Base-by-base conservation (phyloP, 2,329 filamentous ascomycete genomes). In the Aspergillus jensenii region DNA sequence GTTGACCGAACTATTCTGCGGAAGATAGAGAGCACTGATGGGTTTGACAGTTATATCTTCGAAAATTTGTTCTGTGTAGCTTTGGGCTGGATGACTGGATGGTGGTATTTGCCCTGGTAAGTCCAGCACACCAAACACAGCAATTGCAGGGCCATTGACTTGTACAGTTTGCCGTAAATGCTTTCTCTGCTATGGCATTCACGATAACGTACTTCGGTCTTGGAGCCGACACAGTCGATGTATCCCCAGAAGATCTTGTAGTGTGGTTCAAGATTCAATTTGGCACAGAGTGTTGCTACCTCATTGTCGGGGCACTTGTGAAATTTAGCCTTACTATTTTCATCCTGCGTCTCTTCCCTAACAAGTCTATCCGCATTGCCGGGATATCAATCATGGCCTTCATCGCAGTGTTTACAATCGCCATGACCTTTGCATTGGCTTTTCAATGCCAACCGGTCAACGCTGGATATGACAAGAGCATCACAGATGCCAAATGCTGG, bases 261-360 rank as follows among this genome's bases (percentile, higher is more conserved):
- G 37, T 35, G 6, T 49, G 31, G 17, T 49, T 12, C 15, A 61
- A 37, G 15, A 37, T 37, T 2, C 15, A 37, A 14, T 37, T 37
- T n/a, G 35, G 35, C 35, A n/a, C 35, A 2, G 35, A 37, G 4
- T 37, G 35, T n/a, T 14, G 12, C 35, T 37, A 37, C 35, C 35
- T 37, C 1, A 35, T 51, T 4, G 61, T 62, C 11, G 62, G 58
- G 23, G 37, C 49, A 2, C 17, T 56, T 4, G 62, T 63, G 33
- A 64, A 64, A 23, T 41, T 37, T 17, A 64, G 62, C 40, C 43
- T 65, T 6, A 39, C 45, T 4, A 27, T 59, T 5, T 64, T 65
- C 44, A 64, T 65, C 50, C 58, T 64, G 59, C 59, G 63, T 7
- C 27, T 62, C 11, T 65, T 65, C 21, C 61, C 63, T 7, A 59